Base-by-base conservation (phyloP, 2,329 filamentous ascomycete species). In the Sporothrix dimorphospora region DNA sequence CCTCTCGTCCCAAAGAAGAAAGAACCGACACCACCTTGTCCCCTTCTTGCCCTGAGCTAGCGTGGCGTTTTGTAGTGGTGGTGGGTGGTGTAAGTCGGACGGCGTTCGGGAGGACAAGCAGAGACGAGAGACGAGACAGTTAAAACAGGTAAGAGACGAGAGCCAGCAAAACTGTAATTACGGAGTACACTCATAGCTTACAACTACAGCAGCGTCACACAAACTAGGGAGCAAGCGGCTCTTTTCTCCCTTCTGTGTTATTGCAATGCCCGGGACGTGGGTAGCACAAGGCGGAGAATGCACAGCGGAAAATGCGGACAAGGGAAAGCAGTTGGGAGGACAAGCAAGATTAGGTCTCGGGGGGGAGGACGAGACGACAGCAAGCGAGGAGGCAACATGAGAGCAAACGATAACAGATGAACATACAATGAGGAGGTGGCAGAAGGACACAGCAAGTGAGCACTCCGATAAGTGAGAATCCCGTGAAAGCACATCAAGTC, bases 261-360 rank as follows among this genome's bases (percentile, higher is more conserved):
- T 66, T 66, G 45, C 65, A 40, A 67, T 67, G 65, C 53, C 65
- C 65, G 65, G 65, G 19, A 67, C 27, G 65, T 49, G 27, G 45
- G 65, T 67, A 51, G 65, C 65, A 67, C 65, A 49, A 16, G 47
- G 30, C 63, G 27, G 65, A 55, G n/a, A 11, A 55, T 40, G 65
- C 30, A 53, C 65, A 24, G 12, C 65, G n/a, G 40, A 53, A 27
- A n/a, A 4, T 9, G 19, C 16, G 63, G 42, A 67, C 42, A 51
- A 55, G n/a, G 47, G 27, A 12, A 21, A 53, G 27, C 47, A 12
- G 30, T 24, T 69, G 34, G 66, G 30, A 45, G 38, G 11, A 57
- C 49, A 69, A 57, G 49, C 47, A 57, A 68, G 27, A 66, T 47
- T 30, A 34, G 14, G 63, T 30, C 14, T 47, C 40, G 63, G 47